phyloP scores from a whole-genome alignment of 2,329 filamentous ascomycete genomes.

The Cladosporium cucumerinum region DNA sequence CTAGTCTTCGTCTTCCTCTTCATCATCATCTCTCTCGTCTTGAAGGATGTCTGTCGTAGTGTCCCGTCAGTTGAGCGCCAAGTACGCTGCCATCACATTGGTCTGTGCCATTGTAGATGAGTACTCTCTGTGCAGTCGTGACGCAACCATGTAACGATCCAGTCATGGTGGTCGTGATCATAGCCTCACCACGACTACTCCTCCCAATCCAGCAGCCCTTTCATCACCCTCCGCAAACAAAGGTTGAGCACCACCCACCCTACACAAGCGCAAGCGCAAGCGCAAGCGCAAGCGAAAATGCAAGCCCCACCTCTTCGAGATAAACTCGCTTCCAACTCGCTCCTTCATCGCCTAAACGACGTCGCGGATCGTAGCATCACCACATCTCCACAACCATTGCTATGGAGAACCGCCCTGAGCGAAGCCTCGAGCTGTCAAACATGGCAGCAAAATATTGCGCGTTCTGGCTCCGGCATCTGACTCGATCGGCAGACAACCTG shows the following conservation, averaged over 20 bases:
- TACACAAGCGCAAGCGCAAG: no score
- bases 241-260: neutral
- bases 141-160: neutral
- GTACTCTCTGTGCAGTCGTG: neutral
- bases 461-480: no score
- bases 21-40: neutral
- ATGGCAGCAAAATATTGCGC: no score
- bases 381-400: no score
- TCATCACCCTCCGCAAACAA: neutral
- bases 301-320: neutral
- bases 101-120: no score
- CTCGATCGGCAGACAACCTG: no score
- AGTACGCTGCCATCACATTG: no score
- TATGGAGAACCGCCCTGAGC: no score
- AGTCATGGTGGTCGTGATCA: neutral
- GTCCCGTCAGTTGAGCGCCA: no score
- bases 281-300: neutral
- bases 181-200: neutral
- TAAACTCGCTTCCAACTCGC: neutral
- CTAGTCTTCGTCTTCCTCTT: neutral
- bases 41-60: neutral
- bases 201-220: neutral
- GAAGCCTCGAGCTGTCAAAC: no score
- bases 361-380: neutral
- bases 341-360: neutral